Evolutionary conservation across 805 yeast species (phyloP), one percentile per base, ranked within the genome.

Genomic region (Lipomyces mesembrius): DNA sequence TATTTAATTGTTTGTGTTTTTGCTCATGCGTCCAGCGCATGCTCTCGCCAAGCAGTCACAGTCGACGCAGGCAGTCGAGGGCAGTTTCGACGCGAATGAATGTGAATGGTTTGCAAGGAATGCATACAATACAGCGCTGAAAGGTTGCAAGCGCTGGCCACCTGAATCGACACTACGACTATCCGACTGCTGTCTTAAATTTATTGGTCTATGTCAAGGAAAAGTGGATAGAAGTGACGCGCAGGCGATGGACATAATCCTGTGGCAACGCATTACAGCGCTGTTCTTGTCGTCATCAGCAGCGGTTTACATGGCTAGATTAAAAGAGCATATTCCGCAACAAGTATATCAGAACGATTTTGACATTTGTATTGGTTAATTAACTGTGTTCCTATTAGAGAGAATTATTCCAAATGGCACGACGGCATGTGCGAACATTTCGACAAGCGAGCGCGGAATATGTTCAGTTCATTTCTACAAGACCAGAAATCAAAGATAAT

Each of bases 81-180:
- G 29, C n/a, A 6, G 25, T 29, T 67, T 67, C 39, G 64, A 61
- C 39, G 32, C 25, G 20, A 57, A 39, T 14, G 70, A 67, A 34
- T 57, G 29, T 35, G 65, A 61, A 20, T 67, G 70, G 70, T 67
- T 67, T 54, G 52, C 64, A 11, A 59, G 67, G 14, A 63, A 60
- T 25, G 67, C 70, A 37, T 63, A 63, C 61, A 67, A 67, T 34
- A 34, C 65, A 12, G 70, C 70, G 11, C 53, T 67, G 14, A 67
- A 61, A 43, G 61, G 63, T 2, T 60, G 65, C 51, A 67, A 61
- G 32, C 22, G 56, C 20, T 63, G 64, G 65, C 67, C 70, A 1
- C 34, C 63, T 17, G 70, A 67, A 37, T 60, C 67, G 29, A 46
- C 60, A 1, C 34, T 67, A 25, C 39, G 67, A 34, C 43, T 67